Percentiles rank a stretch among this genome's conserved stretches.
Evolutionary conservation across 495 filamentous ascomycete genomes (phyloP).

Genomic region (Talaromyces trachyspermus): DNA sequence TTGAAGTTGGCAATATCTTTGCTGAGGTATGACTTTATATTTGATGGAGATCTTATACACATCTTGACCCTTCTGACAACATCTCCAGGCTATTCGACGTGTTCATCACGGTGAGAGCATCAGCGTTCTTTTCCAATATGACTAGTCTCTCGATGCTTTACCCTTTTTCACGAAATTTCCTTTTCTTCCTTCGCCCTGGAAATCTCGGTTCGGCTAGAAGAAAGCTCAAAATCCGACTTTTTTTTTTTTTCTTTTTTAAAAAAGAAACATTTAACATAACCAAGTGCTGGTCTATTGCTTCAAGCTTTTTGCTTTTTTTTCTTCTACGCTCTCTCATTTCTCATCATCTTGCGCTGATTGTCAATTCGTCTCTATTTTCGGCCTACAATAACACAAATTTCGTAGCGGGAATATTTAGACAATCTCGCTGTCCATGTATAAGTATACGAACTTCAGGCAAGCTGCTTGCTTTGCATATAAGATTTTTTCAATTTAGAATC

Average conservation of each 20-base stretch:
- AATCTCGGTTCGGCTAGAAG: no score
- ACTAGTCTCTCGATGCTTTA: conserved; percentile 27
- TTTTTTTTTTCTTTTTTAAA: background rate
- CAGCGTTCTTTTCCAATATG: conserved; percentile 91
- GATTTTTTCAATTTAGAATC: no score
- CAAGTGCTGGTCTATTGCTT: conserved; percentile 8
- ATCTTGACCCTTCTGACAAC: background rate
- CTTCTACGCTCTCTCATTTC: no score
- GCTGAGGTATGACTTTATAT: conserved; percentile 58
- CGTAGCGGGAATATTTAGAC: background rate
- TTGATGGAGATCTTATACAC: background rate
- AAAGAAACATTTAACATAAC: background rate
- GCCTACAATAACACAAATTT: no score
- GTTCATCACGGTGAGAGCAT: conserved; percentile 98
- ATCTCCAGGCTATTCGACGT: conserved; percentile 72
- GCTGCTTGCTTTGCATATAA: background rate
- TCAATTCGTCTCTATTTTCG: no score
- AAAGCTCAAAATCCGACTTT: no score
- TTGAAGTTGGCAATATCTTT: conserved; percentile 89
- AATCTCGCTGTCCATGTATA: background rate
- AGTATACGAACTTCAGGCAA: conserved; percentile 1
- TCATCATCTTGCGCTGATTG: no score
- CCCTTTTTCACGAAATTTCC: no score
- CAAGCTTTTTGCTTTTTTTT: conserved; percentile 9
- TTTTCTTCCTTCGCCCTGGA: no score